Conservation (phyloP, 345 rosid species). For the Boechera stricta region DNA sequence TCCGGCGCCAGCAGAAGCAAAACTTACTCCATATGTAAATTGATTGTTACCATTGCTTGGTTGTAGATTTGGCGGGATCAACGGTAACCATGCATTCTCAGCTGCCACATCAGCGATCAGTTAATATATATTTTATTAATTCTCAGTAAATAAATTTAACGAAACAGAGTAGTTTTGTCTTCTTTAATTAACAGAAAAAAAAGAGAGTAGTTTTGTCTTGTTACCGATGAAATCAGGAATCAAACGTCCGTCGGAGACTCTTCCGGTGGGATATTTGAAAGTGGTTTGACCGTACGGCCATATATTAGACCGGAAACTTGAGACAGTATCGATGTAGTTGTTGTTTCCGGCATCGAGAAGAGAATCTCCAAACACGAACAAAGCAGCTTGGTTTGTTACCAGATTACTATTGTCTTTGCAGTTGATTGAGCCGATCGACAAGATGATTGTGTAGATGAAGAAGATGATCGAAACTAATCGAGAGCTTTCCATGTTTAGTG, state of each 20-base stretch:
- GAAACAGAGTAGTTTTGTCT: slow-evolving; percentile 1
- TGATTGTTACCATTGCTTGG: slow-evolving; percentile 38
- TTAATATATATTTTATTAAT: too few species aligned
- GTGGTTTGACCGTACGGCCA: slow-evolving; percentile 52
- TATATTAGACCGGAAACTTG: slow-evolving; percentile 34
- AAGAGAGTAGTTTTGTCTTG: not conserved
- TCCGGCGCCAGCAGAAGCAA: slow-evolving; percentile 63
- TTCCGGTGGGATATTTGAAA: slow-evolving; percentile 51
- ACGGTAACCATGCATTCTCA: slow-evolving; percentile 51
- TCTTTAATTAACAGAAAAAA: not conserved
- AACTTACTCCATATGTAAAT: slow-evolving; percentile 50
- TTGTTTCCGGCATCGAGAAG: slow-evolving; percentile 56
- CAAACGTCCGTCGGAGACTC: slow-evolving; percentile 51
- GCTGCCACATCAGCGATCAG: slow-evolving; percentile 40
- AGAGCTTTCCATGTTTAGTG: slow-evolving; percentile 14
- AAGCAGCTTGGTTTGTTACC: slow-evolving; percentile 40
- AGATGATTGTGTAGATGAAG: not conserved
- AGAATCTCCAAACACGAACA: slow-evolving; percentile 61
- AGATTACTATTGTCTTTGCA: slow-evolving; percentile 6
- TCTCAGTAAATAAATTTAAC: not conserved
- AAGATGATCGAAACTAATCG: slow-evolving; percentile 2
- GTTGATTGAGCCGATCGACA: not conserved
- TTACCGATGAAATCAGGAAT: slow-evolving; percentile 55
- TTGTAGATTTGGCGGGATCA: slow-evolving; percentile 56
- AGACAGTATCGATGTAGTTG: slow-evolving; percentile 45